Conservation (phyloP, 129 eudicot species). For the Sambucus nigra region DNA sequence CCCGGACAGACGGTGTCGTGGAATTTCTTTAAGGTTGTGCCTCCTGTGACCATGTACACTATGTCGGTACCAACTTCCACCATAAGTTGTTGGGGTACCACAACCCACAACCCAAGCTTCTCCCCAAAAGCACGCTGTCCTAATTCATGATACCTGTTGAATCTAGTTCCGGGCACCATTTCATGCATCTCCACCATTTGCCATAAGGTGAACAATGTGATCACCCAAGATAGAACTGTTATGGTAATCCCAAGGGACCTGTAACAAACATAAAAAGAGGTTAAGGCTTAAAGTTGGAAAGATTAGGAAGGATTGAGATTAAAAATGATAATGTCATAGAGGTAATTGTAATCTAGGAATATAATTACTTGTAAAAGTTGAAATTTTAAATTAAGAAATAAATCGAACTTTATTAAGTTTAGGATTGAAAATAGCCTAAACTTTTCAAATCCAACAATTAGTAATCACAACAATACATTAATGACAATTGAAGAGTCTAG, state of each 20-base stretch:
- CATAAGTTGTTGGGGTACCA: conserved; percentile 39
- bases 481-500: no score
- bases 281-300: no score
- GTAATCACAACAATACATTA: no score
- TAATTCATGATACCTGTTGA: conserved; percentile 40
- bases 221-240: conserved; percentile 30
- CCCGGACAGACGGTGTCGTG: conserved; percentile 16
- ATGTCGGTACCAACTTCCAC: conserved; percentile 47
- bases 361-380: no score
- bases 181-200: conserved; percentile 57
- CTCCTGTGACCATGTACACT: conserved; percentile 59
- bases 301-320: no score
- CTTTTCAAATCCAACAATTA: no score
- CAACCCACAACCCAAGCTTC: conserved; percentile 34
- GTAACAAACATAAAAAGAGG: neutral
- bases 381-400: no score
- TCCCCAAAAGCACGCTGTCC: conserved; percentile 39
- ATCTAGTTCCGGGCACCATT: conserved; percentile 40
- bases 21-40: conserved; percentile 38
- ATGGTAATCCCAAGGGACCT: conserved; percentile 46
- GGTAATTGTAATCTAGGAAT: no score
- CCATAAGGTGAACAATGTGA: conserved; percentile 49
- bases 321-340: no score
- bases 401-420: no score
- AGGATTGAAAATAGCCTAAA: no score